Conservation (phyloP, 2,329 filamentous ascomycete species). For the Aotearoamyces nothofagi region DNA sequence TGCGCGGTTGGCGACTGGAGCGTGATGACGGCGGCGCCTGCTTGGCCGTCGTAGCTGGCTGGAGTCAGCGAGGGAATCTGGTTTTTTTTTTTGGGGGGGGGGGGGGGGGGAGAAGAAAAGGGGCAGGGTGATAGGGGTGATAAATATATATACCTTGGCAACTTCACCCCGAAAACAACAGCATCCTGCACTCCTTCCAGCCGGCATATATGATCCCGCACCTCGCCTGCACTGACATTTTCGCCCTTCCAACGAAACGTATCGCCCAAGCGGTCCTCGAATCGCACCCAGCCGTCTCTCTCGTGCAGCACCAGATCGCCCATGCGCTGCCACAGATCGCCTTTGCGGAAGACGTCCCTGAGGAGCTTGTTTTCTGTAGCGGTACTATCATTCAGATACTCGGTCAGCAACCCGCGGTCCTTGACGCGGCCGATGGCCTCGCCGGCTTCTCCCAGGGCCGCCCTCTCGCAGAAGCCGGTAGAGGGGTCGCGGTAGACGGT, state of each 20-base stretch:
- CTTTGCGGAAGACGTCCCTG: constrained; percentile 27
- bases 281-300: constrained; percentile 25
- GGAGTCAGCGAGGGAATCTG: too few species aligned
- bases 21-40: constrained; percentile 29
- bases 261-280: constrained; percentile 23
- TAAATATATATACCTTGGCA: background rate
- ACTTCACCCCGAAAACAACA: background rate
- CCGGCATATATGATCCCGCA: constrained; percentile 8
- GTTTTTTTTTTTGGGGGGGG: too few species aligned
- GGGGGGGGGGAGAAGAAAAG: too few species aligned
- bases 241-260: constrained; percentile 30
- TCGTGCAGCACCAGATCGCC: constrained; percentile 28
- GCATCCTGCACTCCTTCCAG: background rate
- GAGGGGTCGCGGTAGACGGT: constrained; percentile 25
- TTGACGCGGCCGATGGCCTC: constrained; percentile 28
- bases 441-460: constrained; percentile 23
- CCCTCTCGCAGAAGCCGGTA: constrained; percentile 26
- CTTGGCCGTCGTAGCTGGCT: constrained; percentile 34
- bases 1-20: constrained; percentile 22
- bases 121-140: too few species aligned
- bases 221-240: constrained; percentile 29
- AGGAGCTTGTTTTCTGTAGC: constrained; percentile 29
- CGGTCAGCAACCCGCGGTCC: constrained; percentile 23
- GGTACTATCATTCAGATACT: constrained; percentile 24
- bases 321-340: constrained; percentile 27